Percentiles rank a stretch among this genome's conserved stretches.
phyloP scores from a whole-genome alignment of 1,139 yeast genomes.

The Yamadazyma dushanensis region DNA sequence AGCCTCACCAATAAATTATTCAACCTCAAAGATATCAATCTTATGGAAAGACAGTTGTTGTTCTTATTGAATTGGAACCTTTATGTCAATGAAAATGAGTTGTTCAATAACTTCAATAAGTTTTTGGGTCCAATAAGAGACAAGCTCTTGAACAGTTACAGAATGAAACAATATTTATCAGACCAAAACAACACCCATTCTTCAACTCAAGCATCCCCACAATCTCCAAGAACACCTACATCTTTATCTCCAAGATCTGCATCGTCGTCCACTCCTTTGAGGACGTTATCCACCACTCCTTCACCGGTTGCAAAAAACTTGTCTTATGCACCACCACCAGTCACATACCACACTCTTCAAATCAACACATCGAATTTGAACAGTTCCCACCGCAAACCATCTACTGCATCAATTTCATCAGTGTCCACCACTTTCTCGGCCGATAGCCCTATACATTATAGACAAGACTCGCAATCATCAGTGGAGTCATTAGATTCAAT shows the following conservation, averaged over 20 bases:
- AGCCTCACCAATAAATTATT: slow-evolving; percentile 73
- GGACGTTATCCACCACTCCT: too few species aligned
- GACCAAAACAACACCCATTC: slow-evolving; percentile 20
- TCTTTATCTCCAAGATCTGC: slow-evolving; percentile 2
- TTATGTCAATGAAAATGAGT: slow-evolving; percentile 53
- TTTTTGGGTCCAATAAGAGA: slow-evolving; percentile 64
- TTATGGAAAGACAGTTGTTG: slow-evolving; percentile 77
- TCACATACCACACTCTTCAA: background rate
- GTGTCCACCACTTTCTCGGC: slow-evolving; percentile 10
- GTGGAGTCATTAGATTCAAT: slow-evolving; percentile 10
- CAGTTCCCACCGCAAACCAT: slow-evolving; percentile 4
- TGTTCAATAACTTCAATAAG: slow-evolving; percentile 45
- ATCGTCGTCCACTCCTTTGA: slow-evolving; percentile 1
- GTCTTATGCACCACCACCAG: too few species aligned
- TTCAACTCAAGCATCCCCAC: slow-evolving; percentile 7
- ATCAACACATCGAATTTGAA: background rate
- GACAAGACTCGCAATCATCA: slow-evolving; percentile 27
- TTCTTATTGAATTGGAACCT: slow-evolving; percentile 72
- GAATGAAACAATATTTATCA: slow-evolving; percentile 36
- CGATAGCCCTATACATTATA: slow-evolving; percentile 20
- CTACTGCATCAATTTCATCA: slow-evolving; percentile 11
- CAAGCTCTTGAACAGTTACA: slow-evolving; percentile 48
- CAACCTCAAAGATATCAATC: slow-evolving; percentile 64
- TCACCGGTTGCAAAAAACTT: slow-evolving; percentile 3
- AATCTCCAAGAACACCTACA: slow-evolving; percentile 5